Evolutionary conservation across 192 early-diverging fungal species (phyloP).

Genomic region (Podila horticola): DNA sequence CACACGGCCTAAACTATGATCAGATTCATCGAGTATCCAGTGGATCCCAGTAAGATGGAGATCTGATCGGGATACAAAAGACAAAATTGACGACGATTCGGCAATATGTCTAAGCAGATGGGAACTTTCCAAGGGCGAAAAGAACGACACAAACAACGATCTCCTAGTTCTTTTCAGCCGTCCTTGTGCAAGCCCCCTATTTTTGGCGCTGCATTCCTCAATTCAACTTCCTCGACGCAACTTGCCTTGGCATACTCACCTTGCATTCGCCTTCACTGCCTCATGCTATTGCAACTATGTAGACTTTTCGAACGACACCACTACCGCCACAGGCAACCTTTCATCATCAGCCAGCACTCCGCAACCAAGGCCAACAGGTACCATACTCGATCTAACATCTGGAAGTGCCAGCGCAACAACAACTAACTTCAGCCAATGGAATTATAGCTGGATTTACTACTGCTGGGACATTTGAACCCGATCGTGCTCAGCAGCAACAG

Average conservation of each 20-base stretch:
- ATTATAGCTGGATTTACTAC: constrained; percentile 23
- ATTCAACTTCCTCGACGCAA: no score
- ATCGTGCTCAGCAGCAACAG: constrained; percentile 3
- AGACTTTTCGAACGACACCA: constrained; percentile 27
- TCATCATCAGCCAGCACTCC: constrained; percentile 21
- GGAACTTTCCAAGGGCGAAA: no score
- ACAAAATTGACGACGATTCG: no score
- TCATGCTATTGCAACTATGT: not conserved
- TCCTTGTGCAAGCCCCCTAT: not conserved
- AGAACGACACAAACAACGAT: no score
- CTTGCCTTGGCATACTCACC: not conserved
- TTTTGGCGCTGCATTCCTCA: constrained; percentile 14
- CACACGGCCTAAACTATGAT: no score
- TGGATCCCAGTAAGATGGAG: no score
- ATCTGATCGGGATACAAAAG: no score
- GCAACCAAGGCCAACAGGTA: constrained; percentile 36
- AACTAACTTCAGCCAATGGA: no score
- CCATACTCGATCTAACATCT: not conserved
- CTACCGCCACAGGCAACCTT: constrained; percentile 34
- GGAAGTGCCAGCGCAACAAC: no score
- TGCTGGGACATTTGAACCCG: constrained; percentile 22
- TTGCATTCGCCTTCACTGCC: not conserved
- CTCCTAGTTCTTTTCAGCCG: no score
- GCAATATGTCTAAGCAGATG: not conserved
- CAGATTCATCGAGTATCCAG: no score